phyloP scores from a whole-genome alignment of 148 eudicot species.

The Talinum fruticosum region DNA sequence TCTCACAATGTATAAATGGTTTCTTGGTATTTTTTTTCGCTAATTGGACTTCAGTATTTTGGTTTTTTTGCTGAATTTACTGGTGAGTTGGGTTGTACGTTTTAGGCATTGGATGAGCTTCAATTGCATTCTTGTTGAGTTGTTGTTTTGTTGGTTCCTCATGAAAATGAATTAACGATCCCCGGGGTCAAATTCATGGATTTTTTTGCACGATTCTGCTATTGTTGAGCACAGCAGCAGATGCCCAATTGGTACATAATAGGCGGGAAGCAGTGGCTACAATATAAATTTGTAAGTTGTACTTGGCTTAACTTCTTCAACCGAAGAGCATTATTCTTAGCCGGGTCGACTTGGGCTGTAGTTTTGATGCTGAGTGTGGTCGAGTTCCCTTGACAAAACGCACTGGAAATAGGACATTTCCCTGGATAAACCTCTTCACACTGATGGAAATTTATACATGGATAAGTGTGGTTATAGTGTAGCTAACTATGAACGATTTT shows the following conservation, averaged over 20 bases:
- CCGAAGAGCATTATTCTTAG: background rate
- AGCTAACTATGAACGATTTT: background rate
- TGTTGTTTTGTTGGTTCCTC: too few species aligned
- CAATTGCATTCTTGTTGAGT: background rate
- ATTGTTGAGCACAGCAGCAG: background rate
- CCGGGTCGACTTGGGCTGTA: too few species aligned
- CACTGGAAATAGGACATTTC: too few species aligned
- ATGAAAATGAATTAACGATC: background rate
- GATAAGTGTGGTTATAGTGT: background rate
- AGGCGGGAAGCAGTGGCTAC: background rate
- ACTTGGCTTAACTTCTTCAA: too few species aligned
- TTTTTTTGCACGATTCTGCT: background rate
- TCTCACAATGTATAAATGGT: background rate
- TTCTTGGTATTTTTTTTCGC: background rate
- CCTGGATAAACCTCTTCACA: too few species aligned
- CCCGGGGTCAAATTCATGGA: background rate
- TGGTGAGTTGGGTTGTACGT: background rate
- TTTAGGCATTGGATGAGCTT: background rate
- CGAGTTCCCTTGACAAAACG: too few species aligned
- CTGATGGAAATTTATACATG: too few species aligned
- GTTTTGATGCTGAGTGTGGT: too few species aligned
- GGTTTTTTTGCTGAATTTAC: constrained; percentile 1
- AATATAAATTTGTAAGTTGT: too few species aligned
- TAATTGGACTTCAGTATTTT: background rate
- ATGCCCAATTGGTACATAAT: background rate